Conservation (phyloP, 2,329 filamentous ascomycete species). For the Verticillium klebahnii region DNA sequence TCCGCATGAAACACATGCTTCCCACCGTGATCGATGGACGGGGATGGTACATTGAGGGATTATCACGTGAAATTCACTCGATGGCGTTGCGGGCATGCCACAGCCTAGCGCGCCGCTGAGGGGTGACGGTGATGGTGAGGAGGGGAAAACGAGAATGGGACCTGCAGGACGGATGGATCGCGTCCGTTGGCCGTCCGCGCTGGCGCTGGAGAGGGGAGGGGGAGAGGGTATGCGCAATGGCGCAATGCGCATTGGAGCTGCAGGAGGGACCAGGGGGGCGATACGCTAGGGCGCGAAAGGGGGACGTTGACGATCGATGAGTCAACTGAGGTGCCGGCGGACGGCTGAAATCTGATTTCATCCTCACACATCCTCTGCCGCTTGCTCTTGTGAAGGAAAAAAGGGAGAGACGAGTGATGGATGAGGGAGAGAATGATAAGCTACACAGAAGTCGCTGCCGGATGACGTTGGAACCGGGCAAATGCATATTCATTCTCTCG, state of each 20-base stretch:
- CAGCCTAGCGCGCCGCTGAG: neutral
- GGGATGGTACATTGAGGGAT: neutral
- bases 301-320: neutral
- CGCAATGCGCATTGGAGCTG: neutral
- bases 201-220: neutral
- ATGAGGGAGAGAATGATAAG: neutral
- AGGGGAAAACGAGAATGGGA: neutral
- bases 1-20: neutral
- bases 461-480: neutral
- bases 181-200: neutral
- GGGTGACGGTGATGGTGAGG: neutral
- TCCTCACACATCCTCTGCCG: neutral
- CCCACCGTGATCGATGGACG: neutral
- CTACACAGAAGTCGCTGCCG: too few species aligned
- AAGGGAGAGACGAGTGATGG: neutral
- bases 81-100: neutral
- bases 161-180: neutral
- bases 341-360: too few species aligned
- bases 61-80: neutral
- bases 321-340: neutral
- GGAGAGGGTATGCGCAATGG: neutral
- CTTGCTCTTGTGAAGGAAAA: neutral
- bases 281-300: neutral
- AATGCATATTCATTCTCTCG: neutral
- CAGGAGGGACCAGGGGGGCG: neutral